Evolutionary conservation across 495 filamentous ascomycete genomes (phyloP), one percentile per base, ranked within the genome.

Genomic region (Penicillium herquei): DNA sequence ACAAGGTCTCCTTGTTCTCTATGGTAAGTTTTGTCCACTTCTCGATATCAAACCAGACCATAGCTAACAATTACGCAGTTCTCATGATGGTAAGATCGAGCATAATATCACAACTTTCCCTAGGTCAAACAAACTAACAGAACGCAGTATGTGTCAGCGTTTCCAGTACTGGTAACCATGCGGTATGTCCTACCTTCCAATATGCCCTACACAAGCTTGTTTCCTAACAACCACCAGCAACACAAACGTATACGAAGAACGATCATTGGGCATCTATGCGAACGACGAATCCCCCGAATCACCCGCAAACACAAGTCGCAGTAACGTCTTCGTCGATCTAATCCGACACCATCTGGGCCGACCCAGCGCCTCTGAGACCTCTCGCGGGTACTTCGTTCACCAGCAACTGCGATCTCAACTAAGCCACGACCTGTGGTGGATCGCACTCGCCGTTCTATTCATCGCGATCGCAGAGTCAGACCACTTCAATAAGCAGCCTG

Each of bases 401-500:
- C 76, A 81, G 58, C 76, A 96, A 56, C 78, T 96, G 9, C 84
- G 87, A 34, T 85, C 86, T 33, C 90, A 96, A 63, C 82, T 96
- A 8, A 85, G 88, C 34, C 90, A 95, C 70, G 92, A 96, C 62
- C 69, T 92, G 3, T 95, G 90, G 90, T 93, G 86, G 85, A 81
- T 96, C 12, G 85, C 86, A 0, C 68, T 91, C 3, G 89, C 89
- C 3, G 76, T 87, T 5, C 73, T 91, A 17, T 75, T 90, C 54
- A 91, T 96, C 62, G 77, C 84, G 45, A 87, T 87, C 57, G 85
- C 87, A 52, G 91, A 95, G 64, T 83, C 83, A 3, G 71, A 72
- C 47, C 78, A 88, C 56, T 91, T 87, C 67, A 76, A 80, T 9
- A 62, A 68, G 18, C 78, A 91, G 50, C 90, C 91, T 0, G 75